Conservation (phyloP, 257 asterid species). For the Jacaranda mimosifolia region DNA sequence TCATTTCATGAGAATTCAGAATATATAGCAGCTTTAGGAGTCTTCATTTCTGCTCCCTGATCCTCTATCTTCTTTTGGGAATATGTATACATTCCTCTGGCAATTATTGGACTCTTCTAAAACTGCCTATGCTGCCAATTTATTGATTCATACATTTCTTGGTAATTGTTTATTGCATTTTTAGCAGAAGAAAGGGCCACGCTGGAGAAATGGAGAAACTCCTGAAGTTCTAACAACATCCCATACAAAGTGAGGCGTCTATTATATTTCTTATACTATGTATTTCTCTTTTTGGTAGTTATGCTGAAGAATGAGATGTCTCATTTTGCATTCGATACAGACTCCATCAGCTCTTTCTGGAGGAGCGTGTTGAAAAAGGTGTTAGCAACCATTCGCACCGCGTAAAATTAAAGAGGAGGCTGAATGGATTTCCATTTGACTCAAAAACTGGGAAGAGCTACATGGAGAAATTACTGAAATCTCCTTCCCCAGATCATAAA, state of each 20-base stretch:
- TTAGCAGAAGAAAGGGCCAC: constrained; percentile 65
- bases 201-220: constrained; percentile 70
- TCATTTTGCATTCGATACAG: constrained; percentile 44
- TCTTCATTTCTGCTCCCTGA: not conserved
- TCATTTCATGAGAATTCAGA: constrained; percentile 4
- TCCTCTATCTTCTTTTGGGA: not conserved
- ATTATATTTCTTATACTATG: constrained; percentile 1
- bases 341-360: constrained; percentile 75
- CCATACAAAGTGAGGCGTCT: constrained; percentile 67
- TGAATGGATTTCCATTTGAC: constrained; percentile 75
- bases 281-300: constrained; percentile 1
- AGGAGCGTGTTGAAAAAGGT: constrained; percentile 68
- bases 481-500: constrained; percentile 62
- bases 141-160: not conserved
- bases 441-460: constrained; percentile 69
- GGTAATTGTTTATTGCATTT: not conserved
- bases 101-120: not conserved
- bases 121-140: constrained; percentile 22
- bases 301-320: not conserved
- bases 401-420: constrained; percentile 70
- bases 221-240: constrained; percentile 62
- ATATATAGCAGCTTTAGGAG: not conserved
- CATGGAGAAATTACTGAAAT: constrained; percentile 63
- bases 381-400: constrained; percentile 52
- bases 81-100: not conserved